phyloP scores from a whole-genome alignment of 225 moss, liverwort and hornwort species.

The Sphagnum contortum region DNA sequence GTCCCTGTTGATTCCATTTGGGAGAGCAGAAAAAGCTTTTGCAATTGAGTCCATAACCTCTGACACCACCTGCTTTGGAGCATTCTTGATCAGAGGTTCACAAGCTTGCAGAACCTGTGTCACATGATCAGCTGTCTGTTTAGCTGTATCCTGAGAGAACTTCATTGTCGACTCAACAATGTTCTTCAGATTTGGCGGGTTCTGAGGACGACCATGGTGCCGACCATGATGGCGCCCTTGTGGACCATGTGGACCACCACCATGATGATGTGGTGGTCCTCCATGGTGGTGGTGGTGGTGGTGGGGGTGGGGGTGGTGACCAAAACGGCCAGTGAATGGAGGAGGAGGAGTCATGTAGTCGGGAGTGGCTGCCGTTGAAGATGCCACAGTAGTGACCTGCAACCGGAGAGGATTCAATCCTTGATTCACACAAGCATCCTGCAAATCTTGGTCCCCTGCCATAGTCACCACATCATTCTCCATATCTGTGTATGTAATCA shows the following conservation, averaged over 20 bases:
- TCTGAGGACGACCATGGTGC: neutral
- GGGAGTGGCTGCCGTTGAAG: neutral
- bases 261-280: no score
- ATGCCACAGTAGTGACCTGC: conserved; percentile 17
- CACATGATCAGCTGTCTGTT: conserved; percentile 20
- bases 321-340: conserved; percentile 1
- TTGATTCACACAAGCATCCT: conserved; percentile 61
- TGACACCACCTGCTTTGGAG: conserved; percentile 20
- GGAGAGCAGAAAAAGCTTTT: conserved; percentile 19
- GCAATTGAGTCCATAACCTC: conserved; percentile 25
- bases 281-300: no score
- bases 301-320: neutral
- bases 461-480: conserved; percentile 79
- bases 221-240: no score
- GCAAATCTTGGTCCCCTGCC: conserved; percentile 51
- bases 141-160: conserved; percentile 37
- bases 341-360: neutral
- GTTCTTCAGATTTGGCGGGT: conserved; percentile 13
- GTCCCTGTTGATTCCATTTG: neutral
- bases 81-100: conserved; percentile 33
- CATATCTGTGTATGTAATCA: conserved; percentile 59
- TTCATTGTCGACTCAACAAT: conserved; percentile 24
- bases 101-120: conserved; percentile 25
- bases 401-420: conserved; percentile 68
- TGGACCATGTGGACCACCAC: no score